Percentiles rank a stretch among this genome's conserved stretches.
Evolutionary conservation across 1,139 yeast species (phyloP).

Genomic region (Wickerhamomyces sp.): DNA sequence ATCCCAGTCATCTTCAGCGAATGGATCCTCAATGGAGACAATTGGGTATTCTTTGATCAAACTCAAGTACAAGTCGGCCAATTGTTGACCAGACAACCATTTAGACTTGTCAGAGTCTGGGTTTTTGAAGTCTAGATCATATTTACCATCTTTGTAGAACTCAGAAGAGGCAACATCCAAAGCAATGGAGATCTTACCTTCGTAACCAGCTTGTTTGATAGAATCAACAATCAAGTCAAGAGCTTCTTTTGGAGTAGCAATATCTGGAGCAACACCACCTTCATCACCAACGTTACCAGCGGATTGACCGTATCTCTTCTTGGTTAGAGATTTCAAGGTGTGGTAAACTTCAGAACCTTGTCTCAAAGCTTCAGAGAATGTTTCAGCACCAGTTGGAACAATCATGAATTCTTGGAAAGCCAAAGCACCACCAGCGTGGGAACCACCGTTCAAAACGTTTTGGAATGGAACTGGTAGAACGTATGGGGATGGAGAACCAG

Average conservation of each 20-base stretch:
- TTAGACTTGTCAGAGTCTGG: constrained; percentile 73
- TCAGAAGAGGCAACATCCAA: constrained; percentile 95
- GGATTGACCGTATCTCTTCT: constrained; percentile 89
- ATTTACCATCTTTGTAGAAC: constrained; percentile 91
- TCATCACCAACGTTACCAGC: constrained; percentile 99
- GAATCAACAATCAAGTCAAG: constrained; percentile 85
- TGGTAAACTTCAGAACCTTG: constrained; percentile 97
- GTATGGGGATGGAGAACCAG: constrained; percentile 63
- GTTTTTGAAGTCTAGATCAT: constrained; percentile 96
- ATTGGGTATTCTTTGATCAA: constrained; percentile 89
- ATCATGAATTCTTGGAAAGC: constrained; percentile 99
- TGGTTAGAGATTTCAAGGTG: constrained; percentile 82
- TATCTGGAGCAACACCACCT: constrained; percentile 99
- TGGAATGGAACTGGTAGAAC: constrained; percentile 95
- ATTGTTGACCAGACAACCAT: constrained; percentile 84
- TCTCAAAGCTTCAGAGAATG: constrained; percentile 91
- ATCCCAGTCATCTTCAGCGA: constrained; percentile 98
- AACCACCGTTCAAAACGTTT: constrained; percentile 97
- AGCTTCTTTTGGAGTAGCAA: constrained; percentile 90
- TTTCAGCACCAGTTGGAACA: constrained; percentile 82
- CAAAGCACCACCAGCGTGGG: constrained; percentile 98
- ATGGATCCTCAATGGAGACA: constrained; percentile 96
- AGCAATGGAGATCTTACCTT: constrained; percentile 84
- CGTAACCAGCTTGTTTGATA: constrained; percentile 89
- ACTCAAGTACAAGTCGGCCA: constrained; percentile 74